Evolutionary conservation across 441 rosid species (phyloP).

Genomic region (Raphanus hybrid): DNA sequence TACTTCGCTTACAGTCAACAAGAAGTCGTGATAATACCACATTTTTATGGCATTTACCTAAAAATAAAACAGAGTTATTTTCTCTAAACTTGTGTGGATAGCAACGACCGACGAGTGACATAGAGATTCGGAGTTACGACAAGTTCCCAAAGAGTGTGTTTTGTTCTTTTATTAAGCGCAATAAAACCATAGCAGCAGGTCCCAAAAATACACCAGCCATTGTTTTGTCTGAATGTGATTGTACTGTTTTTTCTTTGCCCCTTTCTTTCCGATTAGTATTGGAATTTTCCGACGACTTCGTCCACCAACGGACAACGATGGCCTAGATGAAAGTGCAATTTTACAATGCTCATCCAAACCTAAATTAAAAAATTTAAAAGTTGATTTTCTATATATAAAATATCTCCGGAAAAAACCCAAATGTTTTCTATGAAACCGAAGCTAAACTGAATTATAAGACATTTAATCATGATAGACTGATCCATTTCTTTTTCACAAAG

Average conservation of each 20-base stretch:
- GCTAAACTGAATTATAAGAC: neutral
- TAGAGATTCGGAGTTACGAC: constrained; percentile 33
- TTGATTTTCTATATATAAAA: neutral
- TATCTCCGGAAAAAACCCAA: neutral
- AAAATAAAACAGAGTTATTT: neutral
- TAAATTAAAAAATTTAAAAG: neutral
- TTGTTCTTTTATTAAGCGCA: neutral
- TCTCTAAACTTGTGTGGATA: constrained; percentile 8
- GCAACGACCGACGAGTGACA: constrained; percentile 19
- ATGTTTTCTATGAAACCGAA: neutral
- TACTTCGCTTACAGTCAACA: neutral
- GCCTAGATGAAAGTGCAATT: neutral
- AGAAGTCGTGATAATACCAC: neutral
- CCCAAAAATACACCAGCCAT: neutral
- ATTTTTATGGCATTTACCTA: neutral
- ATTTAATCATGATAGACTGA: neutral
- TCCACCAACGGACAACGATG: neutral
- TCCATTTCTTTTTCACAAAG: no score
- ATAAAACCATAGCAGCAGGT: neutral
- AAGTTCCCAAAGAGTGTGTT: constrained; percentile 17
- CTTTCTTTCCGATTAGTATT: constrained; percentile 10
- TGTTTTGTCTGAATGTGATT: constrained; percentile 22
- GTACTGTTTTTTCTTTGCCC: constrained; percentile 13
- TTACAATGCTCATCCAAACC: constrained; percentile 7
- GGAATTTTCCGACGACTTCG: constrained; percentile 28